Base-by-base conservation (phyloP, 2,329 filamentous ascomycete species). In the Sporothrix schenckii region DNA sequence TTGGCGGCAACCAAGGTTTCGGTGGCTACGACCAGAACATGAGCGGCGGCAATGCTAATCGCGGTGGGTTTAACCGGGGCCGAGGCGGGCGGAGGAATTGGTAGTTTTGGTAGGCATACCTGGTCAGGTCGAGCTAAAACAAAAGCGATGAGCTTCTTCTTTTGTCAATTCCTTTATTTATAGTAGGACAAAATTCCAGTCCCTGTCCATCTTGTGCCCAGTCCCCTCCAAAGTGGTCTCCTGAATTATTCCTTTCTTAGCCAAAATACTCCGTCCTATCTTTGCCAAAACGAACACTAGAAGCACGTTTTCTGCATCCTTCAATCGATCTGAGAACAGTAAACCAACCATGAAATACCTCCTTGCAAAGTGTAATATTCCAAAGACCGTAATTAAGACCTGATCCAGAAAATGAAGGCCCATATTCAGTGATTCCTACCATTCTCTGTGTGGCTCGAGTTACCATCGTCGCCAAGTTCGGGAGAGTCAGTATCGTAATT, bases 11-110 rank as follows among this genome's bases (percentile, higher is more conserved):
- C 52, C 72, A 72, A 52, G 70, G 76, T 21, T 77, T 76, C 68
- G 82, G 83, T 39, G 76, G 77, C 84, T 74, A 80, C 72, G 83
- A 85, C 30, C 78, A 78, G 68, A 78, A 76, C 66, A 85, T 85
- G 83, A 78, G 80, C 3, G 79, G 80, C 3, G 70, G 66, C 52
- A 69, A 69, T 49, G 66, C 49, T 24, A 65, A 50, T 11, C 66
- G 73, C 13, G 72, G 69, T 21, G 70, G 70, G 2, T 79, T 81
- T 14, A 75, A 77, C 9, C 75, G 79, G 11, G 76, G 79, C 3
- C 75, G 79, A 1, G 76, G 78, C 7, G 76, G 73, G n/a, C 71
- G 75, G 16, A 71, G 75, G 60, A 74, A 74, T 47, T 75, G 76
- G 71, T 72, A 68, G 30, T 16, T 19, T 16, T 16, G 3, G 41